phyloP scores from a whole-genome alignment of 1,139 yeast species.

The Blastobotrys raffinosifermentans region DNA sequence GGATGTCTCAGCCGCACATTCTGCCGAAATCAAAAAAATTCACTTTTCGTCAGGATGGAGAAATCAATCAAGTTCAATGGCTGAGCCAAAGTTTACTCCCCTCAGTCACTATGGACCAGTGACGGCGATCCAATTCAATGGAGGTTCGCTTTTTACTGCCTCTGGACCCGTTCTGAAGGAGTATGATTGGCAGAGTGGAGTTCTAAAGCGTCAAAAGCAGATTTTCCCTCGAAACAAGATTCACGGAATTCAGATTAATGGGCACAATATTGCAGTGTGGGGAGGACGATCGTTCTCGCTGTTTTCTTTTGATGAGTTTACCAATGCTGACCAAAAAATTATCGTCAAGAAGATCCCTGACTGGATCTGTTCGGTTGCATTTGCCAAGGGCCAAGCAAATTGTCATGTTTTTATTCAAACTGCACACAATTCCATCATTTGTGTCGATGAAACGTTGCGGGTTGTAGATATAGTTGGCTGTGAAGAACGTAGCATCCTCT shows the following conservation, averaged over 20 bases:
- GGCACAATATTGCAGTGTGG: constrained; percentile 43
- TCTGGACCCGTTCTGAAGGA: constrained; percentile 64
- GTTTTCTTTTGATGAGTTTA: constrained; percentile 31
- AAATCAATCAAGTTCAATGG: too few species aligned
- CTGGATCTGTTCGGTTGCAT: constrained; percentile 67
- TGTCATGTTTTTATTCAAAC: constrained; percentile 47
- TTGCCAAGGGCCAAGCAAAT: constrained; percentile 38
- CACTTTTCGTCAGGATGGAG: too few species aligned
- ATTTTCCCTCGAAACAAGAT: constrained; percentile 68
- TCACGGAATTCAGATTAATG: constrained; percentile 54
- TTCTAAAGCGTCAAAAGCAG: constrained; percentile 38
- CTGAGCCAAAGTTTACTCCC: too few species aligned
- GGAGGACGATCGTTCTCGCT: constrained; percentile 71
- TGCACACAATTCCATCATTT: constrained; percentile 70
- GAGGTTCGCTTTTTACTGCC: constrained; percentile 51
- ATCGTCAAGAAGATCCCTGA: constrained; percentile 49
- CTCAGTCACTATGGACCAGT: constrained; percentile 67
- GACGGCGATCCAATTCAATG: constrained; percentile 50
- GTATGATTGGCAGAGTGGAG: constrained; percentile 43
- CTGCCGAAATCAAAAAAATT: too few species aligned
- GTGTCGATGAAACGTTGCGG: constrained; percentile 35
- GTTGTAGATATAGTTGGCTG: constrained; percentile 45
- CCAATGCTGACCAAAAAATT: constrained; percentile 16
- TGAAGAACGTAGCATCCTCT: constrained; percentile 74
- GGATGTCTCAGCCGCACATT: too few species aligned